Conservation (phyloP, 225 moss, liverwort and hornwort species). For the Pseudoscleropodium purum region DNA sequence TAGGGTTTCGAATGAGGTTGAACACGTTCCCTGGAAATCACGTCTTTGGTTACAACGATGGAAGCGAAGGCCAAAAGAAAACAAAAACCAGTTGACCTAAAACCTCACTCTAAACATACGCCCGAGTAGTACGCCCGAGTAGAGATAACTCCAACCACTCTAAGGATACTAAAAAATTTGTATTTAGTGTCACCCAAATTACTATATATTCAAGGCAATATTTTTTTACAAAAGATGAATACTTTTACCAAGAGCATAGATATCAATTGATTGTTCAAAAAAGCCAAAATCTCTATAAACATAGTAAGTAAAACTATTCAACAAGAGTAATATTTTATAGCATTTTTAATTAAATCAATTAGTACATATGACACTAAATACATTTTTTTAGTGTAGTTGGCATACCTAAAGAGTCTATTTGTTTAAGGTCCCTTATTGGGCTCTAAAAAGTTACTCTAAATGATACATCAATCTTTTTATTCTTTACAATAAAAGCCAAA, state of each 20-base stretch:
- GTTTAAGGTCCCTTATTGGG: not conserved
- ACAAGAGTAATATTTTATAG: not conserved
- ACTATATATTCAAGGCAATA: not conserved
- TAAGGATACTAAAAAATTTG: not conserved
- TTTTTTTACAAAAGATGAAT: not conserved
- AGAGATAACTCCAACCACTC: not conserved
- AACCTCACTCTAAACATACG: not conserved
- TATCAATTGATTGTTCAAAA: not conserved
- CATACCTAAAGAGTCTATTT: not conserved
- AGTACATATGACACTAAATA: too few relatives aligned
- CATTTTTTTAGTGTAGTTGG: not conserved
- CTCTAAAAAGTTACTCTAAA: fast-evolving
- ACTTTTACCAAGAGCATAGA: not conserved
- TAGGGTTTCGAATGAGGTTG: not conserved
- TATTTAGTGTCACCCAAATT: not conserved
- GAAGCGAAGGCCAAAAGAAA: not conserved
- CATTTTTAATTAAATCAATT: not conserved
- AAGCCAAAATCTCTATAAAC: too few relatives aligned
- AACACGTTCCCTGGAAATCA: not conserved
- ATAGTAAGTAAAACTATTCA: not conserved
- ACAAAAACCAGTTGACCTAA: not conserved
- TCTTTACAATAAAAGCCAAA: not conserved
- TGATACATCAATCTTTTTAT: too few relatives aligned
- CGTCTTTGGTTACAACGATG: not conserved
- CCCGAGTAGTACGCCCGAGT: too few relatives aligned